Evolutionary conservation across 1,284 basidiomycete genomes (phyloP).

Genomic region (Apiotrichum akiyoshidainum): DNA sequence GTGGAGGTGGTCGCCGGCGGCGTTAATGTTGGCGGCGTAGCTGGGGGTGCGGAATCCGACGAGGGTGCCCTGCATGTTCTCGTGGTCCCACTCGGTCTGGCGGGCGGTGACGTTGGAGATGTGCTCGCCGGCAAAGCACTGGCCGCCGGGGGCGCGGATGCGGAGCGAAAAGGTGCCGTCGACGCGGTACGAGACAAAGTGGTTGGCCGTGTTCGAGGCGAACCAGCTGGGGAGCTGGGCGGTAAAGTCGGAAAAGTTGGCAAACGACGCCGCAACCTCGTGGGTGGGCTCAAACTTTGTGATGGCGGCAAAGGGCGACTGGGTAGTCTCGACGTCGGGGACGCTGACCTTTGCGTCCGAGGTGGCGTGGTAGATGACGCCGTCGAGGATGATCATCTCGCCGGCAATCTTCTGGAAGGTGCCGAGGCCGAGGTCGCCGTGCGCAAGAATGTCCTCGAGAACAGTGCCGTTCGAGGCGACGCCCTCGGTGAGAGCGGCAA

Average conservation of each 20-base stretch:
- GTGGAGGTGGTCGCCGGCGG: constrained; percentile 17
- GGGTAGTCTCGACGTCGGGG: not conserved
- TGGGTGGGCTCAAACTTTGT: constrained; percentile 5
- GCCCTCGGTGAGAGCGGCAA: constrained; percentile 16
- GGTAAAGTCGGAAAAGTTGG: constrained; percentile 12
- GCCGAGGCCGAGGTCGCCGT: constrained; percentile 20
- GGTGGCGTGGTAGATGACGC: constrained; percentile 10
- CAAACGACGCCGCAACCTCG: not conserved
- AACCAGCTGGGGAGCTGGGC: constrained; percentile 5
- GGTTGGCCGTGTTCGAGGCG: constrained; percentile 1
- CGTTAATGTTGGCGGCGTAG: constrained; percentile 12
- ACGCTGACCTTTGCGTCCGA: not conserved
- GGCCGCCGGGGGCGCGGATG: constrained; percentile 12
- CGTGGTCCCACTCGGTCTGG: constrained; percentile 10
- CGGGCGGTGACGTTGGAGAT: constrained; percentile 6
- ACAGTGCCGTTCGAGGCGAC: constrained; percentile 12
- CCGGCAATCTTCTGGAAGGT: constrained; percentile 14
- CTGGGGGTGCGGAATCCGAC: constrained; percentile 16
- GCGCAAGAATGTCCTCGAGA: constrained; percentile 5
- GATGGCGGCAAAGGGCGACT: constrained; percentile 11
- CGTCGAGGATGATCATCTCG: constrained; percentile 18
- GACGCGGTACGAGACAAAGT: constrained; percentile 14
- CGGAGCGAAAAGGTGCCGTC: constrained; percentile 12
- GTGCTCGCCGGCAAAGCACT: constrained; percentile 2
- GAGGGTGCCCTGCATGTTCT: constrained; percentile 7